These are phyloP conservation scores for Stachybotrys elegans DNA, from an alignment of 2,329 filamentous ascomycete genomes.

Conservation along the genomic window DNA sequence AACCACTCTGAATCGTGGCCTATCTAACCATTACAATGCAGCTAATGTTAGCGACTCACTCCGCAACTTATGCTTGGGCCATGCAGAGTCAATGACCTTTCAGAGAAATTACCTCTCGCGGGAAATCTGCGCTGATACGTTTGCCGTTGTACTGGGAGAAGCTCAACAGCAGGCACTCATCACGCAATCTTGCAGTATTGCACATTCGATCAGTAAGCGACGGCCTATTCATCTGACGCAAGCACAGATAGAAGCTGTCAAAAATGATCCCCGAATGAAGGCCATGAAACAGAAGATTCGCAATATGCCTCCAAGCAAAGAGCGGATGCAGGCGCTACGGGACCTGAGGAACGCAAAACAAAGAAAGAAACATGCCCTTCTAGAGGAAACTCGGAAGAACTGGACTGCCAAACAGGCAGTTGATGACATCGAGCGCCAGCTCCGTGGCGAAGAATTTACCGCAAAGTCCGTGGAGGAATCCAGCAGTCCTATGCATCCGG, in stretches of 20 bases:
- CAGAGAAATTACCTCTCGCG: constrained; percentile 7
- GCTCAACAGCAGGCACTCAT: constrained; percentile 12
- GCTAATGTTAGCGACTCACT: constrained; percentile 4
- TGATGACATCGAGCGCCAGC: constrained; percentile 13
- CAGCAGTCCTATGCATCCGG: constrained; percentile 4
- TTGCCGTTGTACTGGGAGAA: constrained; percentile 3
- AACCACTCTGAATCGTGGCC: too few relatives aligned
- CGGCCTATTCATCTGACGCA: constrained; percentile 11
- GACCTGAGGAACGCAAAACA: constrained; percentile 11
- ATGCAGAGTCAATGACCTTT: constrained; percentile 4
- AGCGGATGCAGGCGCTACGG: constrained; percentile 5
- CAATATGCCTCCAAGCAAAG: constrained; percentile 2
- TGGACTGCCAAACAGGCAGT: constrained; percentile 14
- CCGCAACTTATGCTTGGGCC: constrained; percentile 2
- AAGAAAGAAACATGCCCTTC: constrained; percentile 10
- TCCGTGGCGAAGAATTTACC: constrained; percentile 12
- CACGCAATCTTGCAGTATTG: constrained; percentile 12
- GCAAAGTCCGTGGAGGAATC: constrained; percentile 5
- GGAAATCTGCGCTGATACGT: constrained; percentile 3
- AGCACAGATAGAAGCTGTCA: constrained; percentile 9
- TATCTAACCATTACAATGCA: too few relatives aligned
- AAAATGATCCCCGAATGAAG: constrained; percentile 8
- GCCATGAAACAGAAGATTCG: background rate
- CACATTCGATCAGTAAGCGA: constrained; percentile 10
- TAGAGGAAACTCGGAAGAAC: constrained; percentile 9